phyloP scores from a whole-genome alignment of 2,329 filamentous ascomycete species.

The Penicillium concentricum region DNA sequence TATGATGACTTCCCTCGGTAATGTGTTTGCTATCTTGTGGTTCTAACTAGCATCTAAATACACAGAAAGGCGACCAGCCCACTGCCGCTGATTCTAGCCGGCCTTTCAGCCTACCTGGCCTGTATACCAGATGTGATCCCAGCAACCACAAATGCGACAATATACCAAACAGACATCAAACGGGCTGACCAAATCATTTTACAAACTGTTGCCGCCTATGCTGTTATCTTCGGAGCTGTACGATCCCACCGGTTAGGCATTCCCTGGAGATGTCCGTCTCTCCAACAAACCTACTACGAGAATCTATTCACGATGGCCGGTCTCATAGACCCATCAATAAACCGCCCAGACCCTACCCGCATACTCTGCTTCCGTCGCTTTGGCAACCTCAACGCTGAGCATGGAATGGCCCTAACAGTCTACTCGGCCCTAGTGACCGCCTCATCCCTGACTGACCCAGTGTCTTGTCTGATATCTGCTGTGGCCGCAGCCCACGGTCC shows the following conservation, averaged over 20 bases:
- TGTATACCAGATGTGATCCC: slow-evolving; percentile 22
- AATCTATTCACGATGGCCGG: slow-evolving; percentile 59
- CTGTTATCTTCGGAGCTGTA: slow-evolving; percentile 26
- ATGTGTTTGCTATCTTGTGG: fast-evolving
- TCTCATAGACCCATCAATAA: slow-evolving; percentile 49
- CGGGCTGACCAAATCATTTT: slow-evolving; percentile 26
- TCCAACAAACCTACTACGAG: slow-evolving; percentile 52
- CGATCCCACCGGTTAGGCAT: slow-evolving; percentile 27
- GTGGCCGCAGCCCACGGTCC: slow-evolving; percentile 57
- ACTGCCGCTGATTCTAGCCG: slow-evolving; percentile 29
- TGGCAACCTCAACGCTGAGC: slow-evolving; percentile 58
- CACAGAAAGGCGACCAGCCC: slow-evolving; percentile 21
- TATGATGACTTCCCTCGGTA: slow-evolving; percentile 8
- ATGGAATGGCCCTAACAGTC: slow-evolving; percentile 60
- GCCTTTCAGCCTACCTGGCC: slow-evolving; percentile 30
- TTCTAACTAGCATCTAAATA: not conserved
- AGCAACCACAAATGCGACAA: slow-evolving; percentile 15
- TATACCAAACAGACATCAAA: slow-evolving; percentile 25
- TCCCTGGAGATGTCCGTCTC: slow-evolving; percentile 19
- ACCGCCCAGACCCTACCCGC: slow-evolving; percentile 46
- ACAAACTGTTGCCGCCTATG: slow-evolving; percentile 25
- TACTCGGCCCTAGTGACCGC: slow-evolving; percentile 58
- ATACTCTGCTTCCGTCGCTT: slow-evolving; percentile 54
- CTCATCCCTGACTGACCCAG: slow-evolving; percentile 56
- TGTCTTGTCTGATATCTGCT: slow-evolving; percentile 53